phyloP scores from a whole-genome alignment of 495 filamentous ascomycete genomes.

The Tetracladium setigerum region DNA sequence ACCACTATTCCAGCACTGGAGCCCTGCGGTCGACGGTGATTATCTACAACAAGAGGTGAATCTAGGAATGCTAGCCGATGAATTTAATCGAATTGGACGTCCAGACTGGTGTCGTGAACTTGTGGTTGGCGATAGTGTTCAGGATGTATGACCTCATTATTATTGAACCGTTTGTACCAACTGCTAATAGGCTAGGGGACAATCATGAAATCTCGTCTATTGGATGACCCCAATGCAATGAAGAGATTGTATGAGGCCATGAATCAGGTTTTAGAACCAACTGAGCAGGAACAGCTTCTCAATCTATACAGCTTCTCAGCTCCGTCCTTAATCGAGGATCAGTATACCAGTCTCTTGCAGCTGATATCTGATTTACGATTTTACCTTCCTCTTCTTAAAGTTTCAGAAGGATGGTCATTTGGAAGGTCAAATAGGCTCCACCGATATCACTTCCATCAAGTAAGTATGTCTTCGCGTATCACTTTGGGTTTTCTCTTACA shows the following conservation, averaged over 20 bases:
- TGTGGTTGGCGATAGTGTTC: conserved; percentile 5
- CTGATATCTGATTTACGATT: conserved; percentile 8
- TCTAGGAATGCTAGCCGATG: conserved; percentile 4
- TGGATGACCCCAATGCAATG: conserved; percentile 5
- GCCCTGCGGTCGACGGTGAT: conserved; percentile 8
- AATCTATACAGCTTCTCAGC: background rate
- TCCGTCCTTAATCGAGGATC: background rate
- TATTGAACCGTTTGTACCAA: background rate
- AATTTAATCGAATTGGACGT: background rate
- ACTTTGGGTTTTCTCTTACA: background rate
- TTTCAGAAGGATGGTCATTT: conserved; percentile 1
- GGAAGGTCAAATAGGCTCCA: background rate
- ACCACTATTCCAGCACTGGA: conserved; percentile 7
- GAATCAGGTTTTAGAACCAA: background rate
- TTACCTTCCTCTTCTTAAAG: background rate
- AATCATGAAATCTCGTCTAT: conserved; percentile 1
- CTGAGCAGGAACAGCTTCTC: background rate
- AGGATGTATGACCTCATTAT: conserved; percentile 16
- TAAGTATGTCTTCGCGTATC: background rate
- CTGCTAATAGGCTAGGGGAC: conserved; percentile 5
- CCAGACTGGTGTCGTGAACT: conserved; percentile 10
- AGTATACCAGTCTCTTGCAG: conserved; percentile 1
- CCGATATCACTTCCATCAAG: conserved; percentile 12
- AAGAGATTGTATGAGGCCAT: background rate
- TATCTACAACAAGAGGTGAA: conserved; percentile 5